Base-by-base conservation (phyloP, 768 basidiomycete species). In the Kwoniella sp. region DNA sequence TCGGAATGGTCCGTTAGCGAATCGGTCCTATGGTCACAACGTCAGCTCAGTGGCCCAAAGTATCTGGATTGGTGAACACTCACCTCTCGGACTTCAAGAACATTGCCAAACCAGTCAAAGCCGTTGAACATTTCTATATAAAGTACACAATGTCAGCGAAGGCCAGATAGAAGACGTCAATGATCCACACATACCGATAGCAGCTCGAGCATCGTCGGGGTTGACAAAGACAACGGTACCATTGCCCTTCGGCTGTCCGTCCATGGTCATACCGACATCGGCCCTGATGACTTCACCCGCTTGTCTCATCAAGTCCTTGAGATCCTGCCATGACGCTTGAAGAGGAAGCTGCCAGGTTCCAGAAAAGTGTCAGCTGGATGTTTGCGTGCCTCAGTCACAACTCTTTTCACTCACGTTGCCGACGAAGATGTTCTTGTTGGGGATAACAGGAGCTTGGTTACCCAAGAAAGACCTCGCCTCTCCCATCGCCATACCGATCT, bases 301-400 rank as follows among this genome's bases (percentile, higher is more conserved):
- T 27, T 91, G 87, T 60, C 95, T 88, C 88, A 98, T 97, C 27
- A 98, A 83, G 80, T 98, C 95, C 77, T 98, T 98, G 60, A 98
- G 82, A 78, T 98, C 95, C 79, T 99, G 95, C 95, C 95, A 99
- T 29, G 92, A 92, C n/a, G 92, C 93, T 82, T 94, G 92, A 77
- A 91, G 92, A 1, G 93, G 94, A 27, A 98, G 82, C 94, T 97
- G 68, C 5, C 33, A 33, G 33, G 13, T 5, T 6, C 36, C n/a
- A 15, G 1, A 19, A 27, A 33, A 36, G 25, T 24, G n/a, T 27
- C 8, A 47, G 44, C 19, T 13, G 7, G 13, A 33, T 33, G 33
- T 13, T 13, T 33, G 26, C 24, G 51, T 6, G 53, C 9, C 22
- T 6, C 9, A 55, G 51, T 33, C 33, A 13, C 13, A 13, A 33